Evolutionary conservation across 1,284 basidiomycete genomes (phyloP).

Genomic region (Pseudomicrostroma phylloplanum): DNA sequence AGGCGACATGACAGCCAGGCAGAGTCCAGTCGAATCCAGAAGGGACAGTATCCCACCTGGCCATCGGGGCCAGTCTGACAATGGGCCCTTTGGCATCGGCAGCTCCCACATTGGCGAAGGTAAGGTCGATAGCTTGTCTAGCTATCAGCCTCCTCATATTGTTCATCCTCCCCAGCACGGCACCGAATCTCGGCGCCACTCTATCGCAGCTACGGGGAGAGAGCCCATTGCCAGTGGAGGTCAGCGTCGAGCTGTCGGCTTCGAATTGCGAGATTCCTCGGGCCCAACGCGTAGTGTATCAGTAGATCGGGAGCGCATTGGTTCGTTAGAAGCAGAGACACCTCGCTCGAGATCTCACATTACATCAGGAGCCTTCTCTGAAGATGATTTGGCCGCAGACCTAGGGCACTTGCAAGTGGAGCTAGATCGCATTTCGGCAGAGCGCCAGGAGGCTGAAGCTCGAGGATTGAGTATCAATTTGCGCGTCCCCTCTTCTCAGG

Average conservation of each 20-base stretch:
- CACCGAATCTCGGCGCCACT: slow-evolving; percentile 34
- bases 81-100: slow-evolving; percentile 11
- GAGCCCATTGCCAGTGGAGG: slow-evolving; percentile 22
- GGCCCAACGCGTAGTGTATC: not conserved
- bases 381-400: slow-evolving; percentile 34
- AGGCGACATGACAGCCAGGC: slow-evolving; percentile 8
- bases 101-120: not conserved
- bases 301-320: not conserved
- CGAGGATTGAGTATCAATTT: slow-evolving; percentile 7
- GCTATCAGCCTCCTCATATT: no score
- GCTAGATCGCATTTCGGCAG: slow-evolving; percentile 12
- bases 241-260: slow-evolving; percentile 35
- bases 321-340: slow-evolving; percentile 12
- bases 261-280: slow-evolving; percentile 17
- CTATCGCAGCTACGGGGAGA: slow-evolving; percentile 19
- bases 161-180: slow-evolving; percentile 11
- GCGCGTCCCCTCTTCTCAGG: slow-evolving; percentile 17
- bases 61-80: not conserved
- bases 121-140: slow-evolving; percentile 4
- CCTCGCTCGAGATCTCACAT: slow-evolving; percentile 19
- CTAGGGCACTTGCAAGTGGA: slow-evolving; percentile 19
- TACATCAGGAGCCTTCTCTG: slow-evolving; percentile 27
- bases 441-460: slow-evolving; percentile 6
- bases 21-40: slow-evolving; percentile 6
- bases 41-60: slow-evolving; percentile 4